Evolutionary conservation across 257 asterid genomes (phyloP), one percentile per base, ranked within the genome.

Genomic region (Lycium ferocissimum): DNA sequence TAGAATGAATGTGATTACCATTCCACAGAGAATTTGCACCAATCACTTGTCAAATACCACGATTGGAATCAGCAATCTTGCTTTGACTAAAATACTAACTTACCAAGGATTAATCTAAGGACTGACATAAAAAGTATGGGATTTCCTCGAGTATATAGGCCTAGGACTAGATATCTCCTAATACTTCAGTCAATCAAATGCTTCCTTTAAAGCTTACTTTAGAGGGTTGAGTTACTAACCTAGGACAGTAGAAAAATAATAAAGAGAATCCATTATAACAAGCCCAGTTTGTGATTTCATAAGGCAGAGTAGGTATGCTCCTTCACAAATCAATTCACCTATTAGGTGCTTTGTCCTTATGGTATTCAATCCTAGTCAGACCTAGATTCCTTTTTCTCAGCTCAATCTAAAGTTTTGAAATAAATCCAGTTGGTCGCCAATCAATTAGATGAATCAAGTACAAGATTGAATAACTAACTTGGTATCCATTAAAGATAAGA

Each of bases 301-400:
- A 45, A 45, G 58, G 40, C 59, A 73, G 58, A 49, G 13, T 22
- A 12, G 40, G 81, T 75, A 75, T 72, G 37, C 59, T 73, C 59
- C 40, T 45, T 45, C 80, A 73, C 80, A 45, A 45, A 45, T 73
- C 59, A 73, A 73, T 49, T 73, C 15, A n/a, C 40, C 20, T 73
- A n/a, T 11, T 62, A 73, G 20, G 81, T 17, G 81, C 2, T 20
- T 75, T 75, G 20, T 40, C 20, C 59, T 12, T 22, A 6, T 12
- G 61, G 43, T 49, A 75, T 75, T 75, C 59, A 75, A 20, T 75
- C 81, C 43, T 47, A 75, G 81, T 75, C 43, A 75, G 43, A 75
- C 38, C 43, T 72, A 22, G 71, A 49, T 72, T 72, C 38, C 38
- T 72, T 72, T 72, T n/a, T 72, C 58, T 12, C n/a, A 45, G 58